phyloP scores from a whole-genome alignment of 2,329 filamentous ascomycete species.

The Zasmidium citrigriseum region DNA sequence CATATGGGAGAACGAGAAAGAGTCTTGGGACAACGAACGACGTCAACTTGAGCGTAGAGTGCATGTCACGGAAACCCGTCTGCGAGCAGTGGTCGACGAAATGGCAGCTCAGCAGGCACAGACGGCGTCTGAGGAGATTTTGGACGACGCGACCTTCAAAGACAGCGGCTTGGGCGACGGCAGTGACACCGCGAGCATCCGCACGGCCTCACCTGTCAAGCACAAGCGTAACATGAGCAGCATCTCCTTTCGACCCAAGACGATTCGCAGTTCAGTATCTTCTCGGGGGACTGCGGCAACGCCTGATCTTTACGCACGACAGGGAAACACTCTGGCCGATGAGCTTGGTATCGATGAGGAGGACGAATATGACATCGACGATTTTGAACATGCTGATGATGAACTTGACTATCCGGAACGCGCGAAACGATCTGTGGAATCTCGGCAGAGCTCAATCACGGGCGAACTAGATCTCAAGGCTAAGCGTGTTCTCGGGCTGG shows the following conservation, averaged over 20 bases:
- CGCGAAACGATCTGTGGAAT: constrained; percentile 40
- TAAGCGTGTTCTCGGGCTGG: constrained; percentile 46
- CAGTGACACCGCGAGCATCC: constrained; percentile 71
- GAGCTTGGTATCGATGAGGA: constrained; percentile 87
- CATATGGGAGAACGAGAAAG: constrained; percentile 81
- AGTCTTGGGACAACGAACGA: constrained; percentile 80
- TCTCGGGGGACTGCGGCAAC: constrained; percentile 29
- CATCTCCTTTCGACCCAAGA: constrained; percentile 29
- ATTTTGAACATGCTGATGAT: constrained; percentile 66
- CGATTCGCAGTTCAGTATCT: constrained; percentile 23
- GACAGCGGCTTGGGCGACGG: constrained; percentile 58
- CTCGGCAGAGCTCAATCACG: constrained; percentile 39
- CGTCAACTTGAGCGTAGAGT: constrained; percentile 80
- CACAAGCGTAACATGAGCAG: constrained; percentile 38
- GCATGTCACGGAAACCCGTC: constrained; percentile 83
- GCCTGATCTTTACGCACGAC: constrained; percentile 58
- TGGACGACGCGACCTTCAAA: constrained; percentile 61
- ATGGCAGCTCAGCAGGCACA: constrained; percentile 67
- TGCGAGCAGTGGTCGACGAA: constrained; percentile 84
- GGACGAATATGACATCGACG: constrained; percentile 58
- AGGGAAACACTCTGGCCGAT: constrained; percentile 79
- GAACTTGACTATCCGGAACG: constrained; percentile 50
- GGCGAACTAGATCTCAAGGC: constrained; percentile 45
- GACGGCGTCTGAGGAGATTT: constrained; percentile 38
- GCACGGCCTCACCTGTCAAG: constrained; percentile 41